Evolutionary conservation across 2,329 filamentous ascomycete genomes (phyloP).

Genomic region (Penicillium sclerotiorum): DNA sequence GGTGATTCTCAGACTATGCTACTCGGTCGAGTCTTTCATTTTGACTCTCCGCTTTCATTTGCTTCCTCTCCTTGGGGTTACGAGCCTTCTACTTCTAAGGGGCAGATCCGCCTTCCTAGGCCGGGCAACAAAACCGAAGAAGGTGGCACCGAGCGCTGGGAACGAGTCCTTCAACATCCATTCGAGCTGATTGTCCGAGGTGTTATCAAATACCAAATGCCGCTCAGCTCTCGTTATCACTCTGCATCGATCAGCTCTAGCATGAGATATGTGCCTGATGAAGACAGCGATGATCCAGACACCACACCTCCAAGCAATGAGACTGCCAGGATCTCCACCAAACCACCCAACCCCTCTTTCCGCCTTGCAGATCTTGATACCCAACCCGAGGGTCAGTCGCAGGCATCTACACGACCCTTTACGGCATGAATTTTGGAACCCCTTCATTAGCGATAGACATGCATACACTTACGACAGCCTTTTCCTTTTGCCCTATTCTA

Average conservation of each 20-base stretch:
- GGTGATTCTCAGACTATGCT: slow-evolving; percentile 77
- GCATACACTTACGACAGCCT: slow-evolving; percentile 23
- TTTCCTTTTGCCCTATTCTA: slow-evolving; percentile 10
- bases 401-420: slow-evolving; percentile 29
- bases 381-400: slow-evolving; percentile 10
- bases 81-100: slow-evolving; percentile 70
- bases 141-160: slow-evolving; percentile 84
- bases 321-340: slow-evolving; percentile 28
- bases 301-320: slow-evolving; percentile 29
- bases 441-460: slow-evolving; percentile 27
- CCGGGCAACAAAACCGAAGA: slow-evolving; percentile 87
- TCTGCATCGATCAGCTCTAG: slow-evolving; percentile 53
- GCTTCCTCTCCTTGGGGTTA: slow-evolving; percentile 86
- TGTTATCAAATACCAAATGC: slow-evolving; percentile 78
- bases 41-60: slow-evolving; percentile 86
- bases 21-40: slow-evolving; percentile 82
- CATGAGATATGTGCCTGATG: slow-evolving; percentile 42
- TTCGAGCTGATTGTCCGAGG: slow-evolving; percentile 93
- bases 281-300: slow-evolving; percentile 28
- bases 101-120: slow-evolving; percentile 77
- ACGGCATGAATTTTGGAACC: slow-evolving; percentile 28
- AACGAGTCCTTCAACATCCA: slow-evolving; percentile 83
- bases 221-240: slow-evolving; percentile 58
- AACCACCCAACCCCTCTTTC: slow-evolving; percentile 8
- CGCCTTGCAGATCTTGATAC: slow-evolving; percentile 16